Base-by-base conservation (phyloP, 139 green algal genomes). In the Pseudopediastrum boryanum region DNA sequence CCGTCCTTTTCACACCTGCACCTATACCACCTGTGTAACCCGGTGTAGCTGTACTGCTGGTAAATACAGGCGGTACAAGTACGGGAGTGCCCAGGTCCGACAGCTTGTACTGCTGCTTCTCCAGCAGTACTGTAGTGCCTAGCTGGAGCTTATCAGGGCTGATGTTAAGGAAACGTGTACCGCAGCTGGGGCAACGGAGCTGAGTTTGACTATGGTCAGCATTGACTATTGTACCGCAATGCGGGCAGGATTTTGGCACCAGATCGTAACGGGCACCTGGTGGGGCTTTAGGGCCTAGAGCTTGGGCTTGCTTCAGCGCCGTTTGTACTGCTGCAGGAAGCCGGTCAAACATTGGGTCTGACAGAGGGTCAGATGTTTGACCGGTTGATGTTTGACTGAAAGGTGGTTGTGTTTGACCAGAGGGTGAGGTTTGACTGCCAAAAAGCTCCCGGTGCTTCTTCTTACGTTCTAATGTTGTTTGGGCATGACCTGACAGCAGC, bases 161-260 rank as follows among this genome's bases (percentile, higher is more conserved):
- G 3, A 88, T 81, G 76, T 90, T 90, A 33, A 90, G 75, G 70
- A 86, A 90, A 61, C 81, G 80, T 0, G 80, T 82, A 41, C 69
- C 58, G 66, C 86, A 90, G 52, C 4, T 71, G 42, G 51, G 27
- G 73, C 86, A 90, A 6, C n/a, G 64, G 58, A 90, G 81, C 10
- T 52, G 58, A 58, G 79, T 51, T 8, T 58, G 16, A 13, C 66
- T 81, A 35, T 46, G 8, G 9, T 44, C 12, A 33, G 48, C 43
- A 2, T 46, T 0, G 2, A 75, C 79, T 0, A 84, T 10, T 8
- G 68, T 79, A 35, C 86, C 86, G 59, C 86, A 90, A 50, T 90
- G 86, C 0, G 86, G 86, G 71, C 86, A 90, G 2, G 82, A 70
- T 25, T 75, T 73, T 31, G 77, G 71, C 7, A 42, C 13, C 50